Base-by-base conservation (phyloP, 768 basidiomycete species). In the Saitozyma sp. region DNA sequence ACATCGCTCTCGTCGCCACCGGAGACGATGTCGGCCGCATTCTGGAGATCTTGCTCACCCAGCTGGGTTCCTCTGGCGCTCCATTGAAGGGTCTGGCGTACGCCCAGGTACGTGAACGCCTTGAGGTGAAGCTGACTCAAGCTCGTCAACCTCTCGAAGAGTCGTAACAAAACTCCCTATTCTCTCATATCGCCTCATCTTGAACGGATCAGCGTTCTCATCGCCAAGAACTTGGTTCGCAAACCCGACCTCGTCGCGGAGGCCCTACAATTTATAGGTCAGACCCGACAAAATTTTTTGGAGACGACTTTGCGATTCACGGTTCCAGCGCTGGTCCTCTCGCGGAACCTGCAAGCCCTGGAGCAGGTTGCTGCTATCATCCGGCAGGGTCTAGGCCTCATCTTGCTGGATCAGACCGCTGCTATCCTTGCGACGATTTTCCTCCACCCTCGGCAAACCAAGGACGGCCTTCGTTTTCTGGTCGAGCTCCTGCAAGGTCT, bases 141-240 rank as follows among this genome's bases (percentile, higher is more conserved):
- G 74, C 57, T 79, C 3, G 49, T 70, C 2, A 63, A 56, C 9
- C 52, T 76, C 9, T 50, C 69, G 40, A 71, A 62, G 45, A 56
- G 62, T 55, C 69, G 63, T 45, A 59, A 54, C 19, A 76, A 76
- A 48, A 69, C 70, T 1, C 73, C 78, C 9, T 77, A 74, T 58
- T 66, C 68, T 3, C 64, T 79, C 13, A 40, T 73, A 0, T 70
- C 70, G 13, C 73, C 78, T 3, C 68, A 67, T 50, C 62, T 79
- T 46, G 62, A 68, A 13, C 62, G 59, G 0, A 64, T 79, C 63
- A 76, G 73, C 59, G 57, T 74, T 37, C 56, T 77, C 6, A 46
- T 76, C 5, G 68, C 69, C 6, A 48, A 63, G 6, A 64, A 65
- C n/a, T 42, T 76, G 14, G 49, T 45, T 6, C 41, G 43, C 14